Base-by-base conservation (phyloP, 2,329 filamentous ascomycete genomes). In the Calonectria crousiana region DNA sequence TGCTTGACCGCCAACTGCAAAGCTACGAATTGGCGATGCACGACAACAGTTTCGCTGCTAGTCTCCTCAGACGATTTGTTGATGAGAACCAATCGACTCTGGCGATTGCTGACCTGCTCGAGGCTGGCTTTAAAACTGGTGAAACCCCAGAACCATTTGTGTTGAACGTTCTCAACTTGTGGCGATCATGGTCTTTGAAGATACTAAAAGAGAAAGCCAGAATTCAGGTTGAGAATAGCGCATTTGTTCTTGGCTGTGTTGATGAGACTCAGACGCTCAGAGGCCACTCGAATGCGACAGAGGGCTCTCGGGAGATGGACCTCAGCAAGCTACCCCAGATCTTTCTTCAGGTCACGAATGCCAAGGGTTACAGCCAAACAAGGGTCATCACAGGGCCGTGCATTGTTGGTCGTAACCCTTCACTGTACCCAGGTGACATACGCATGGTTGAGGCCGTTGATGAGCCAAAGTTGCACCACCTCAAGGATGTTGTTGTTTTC, bases 151-250 rank as follows among this genome's bases (percentile, higher is more conserved):
- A 99, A 73, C 96, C 96, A 0, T 98, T 98, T 83, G 88, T 95
- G 28, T 89, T 92, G 74, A 95, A 95, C 0, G 84, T 98, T 11
- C 86, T 99, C 14, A 90, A 92, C 44, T 88, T 98, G 0, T 99
- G 97, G 96, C 90, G 94, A 75, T 91, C 95, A 1, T 98, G 95
- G 94, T 95, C 93, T 0, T 91, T 98, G 78, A 98, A 98, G 81
- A 90, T 94, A 16, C 89, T 99, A 23, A 98, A 98, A 79, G 95
- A 98, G 78, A 98, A 98, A 79, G 95, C 96, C 0, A 93, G 94
- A 34, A 95, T 99, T 53, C 89, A 92, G 2, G 90, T 99, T 13
- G 92, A 95, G 9, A 86, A 96, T 72, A 95, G 96, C 1, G 96
- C 95, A 0, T 98, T 97, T 81, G 88, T 98, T 0, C 90, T 98